phyloP scores from a whole-genome alignment of 345 rosid genomes.

The Gossypium sturtianum region DNA sequence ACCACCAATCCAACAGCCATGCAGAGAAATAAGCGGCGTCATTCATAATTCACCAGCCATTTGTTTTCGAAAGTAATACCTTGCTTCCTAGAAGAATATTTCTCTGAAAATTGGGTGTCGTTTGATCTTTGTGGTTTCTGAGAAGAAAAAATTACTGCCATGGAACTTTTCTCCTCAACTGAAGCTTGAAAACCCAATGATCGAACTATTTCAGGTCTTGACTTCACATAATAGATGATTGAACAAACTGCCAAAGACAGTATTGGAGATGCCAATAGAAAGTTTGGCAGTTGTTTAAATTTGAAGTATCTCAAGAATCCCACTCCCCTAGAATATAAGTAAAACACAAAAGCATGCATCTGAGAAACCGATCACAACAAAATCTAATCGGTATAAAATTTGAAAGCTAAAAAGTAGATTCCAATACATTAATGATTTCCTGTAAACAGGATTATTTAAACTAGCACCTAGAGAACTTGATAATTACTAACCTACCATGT shows the following conservation, averaged over 20 bases:
- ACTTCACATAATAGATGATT: constrained; percentile 46
- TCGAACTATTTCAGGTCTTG: constrained; percentile 41
- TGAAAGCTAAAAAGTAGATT: neutral
- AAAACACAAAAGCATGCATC: constrained; percentile 4
- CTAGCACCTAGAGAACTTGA: constrained; percentile 1
- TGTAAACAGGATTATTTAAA: neutral
- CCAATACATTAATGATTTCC: neutral
- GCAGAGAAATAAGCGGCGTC: neutral
- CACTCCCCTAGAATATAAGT: constrained; percentile 59
- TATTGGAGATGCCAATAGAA: constrained; percentile 91
- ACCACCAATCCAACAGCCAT: neutral
- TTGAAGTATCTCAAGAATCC: constrained; percentile 89
- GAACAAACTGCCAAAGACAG: constrained; percentile 65
- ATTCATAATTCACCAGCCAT: neutral
- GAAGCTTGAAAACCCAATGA: constrained; percentile 67
- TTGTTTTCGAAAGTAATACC: constrained; percentile 22
- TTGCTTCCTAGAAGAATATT: constrained; percentile 15
- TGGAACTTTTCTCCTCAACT: constrained; percentile 33
- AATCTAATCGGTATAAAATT: neutral
- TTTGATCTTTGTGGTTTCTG: constrained; percentile 19
- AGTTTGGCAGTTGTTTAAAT: constrained; percentile 84
- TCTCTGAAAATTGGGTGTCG: constrained; percentile 9
- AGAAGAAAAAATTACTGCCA: constrained; percentile 27
- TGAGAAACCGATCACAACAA: neutral
- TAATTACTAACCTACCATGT: neutral